phyloP scores from a whole-genome alignment of 345 rosid genomes.

The rapeseed (Brassica napus) region Da-Ae NC_063452.1:57511501-57512000 shows the following conservation, averaged over 20 bases:
- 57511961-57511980: too few species aligned
- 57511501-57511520: slow-evolving; percentile 11
- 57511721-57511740: slow-evolving; percentile 11
- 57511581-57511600: slow-evolving; percentile 34
- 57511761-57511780: not conserved
- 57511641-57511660: slow-evolving; percentile 27
- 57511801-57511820: too few species aligned
- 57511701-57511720: not conserved
- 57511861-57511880: too few species aligned
- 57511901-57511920: too few species aligned
- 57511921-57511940: too few species aligned
- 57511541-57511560: slow-evolving; percentile 30
- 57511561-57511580: slow-evolving; percentile 35
- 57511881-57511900: too few species aligned
- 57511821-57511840: too few species aligned
- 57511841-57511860: too few species aligned
- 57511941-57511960: too few species aligned
- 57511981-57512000: too few species aligned
- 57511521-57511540: slow-evolving; percentile 29
- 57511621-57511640: slow-evolving; percentile 30
- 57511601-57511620: slow-evolving; percentile 37
- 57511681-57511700: not conserved
- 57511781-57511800: too few species aligned
- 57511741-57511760: not conserved
- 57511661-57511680: not conserved